A percentile compares a stretch with the other conserved stretches of the same genome.
These are phyloP conservation scores for Tuber microsphaerosporum DNA, from an alignment of 495 filamentous ascomycete species.

Conservation along the genomic window DNA sequence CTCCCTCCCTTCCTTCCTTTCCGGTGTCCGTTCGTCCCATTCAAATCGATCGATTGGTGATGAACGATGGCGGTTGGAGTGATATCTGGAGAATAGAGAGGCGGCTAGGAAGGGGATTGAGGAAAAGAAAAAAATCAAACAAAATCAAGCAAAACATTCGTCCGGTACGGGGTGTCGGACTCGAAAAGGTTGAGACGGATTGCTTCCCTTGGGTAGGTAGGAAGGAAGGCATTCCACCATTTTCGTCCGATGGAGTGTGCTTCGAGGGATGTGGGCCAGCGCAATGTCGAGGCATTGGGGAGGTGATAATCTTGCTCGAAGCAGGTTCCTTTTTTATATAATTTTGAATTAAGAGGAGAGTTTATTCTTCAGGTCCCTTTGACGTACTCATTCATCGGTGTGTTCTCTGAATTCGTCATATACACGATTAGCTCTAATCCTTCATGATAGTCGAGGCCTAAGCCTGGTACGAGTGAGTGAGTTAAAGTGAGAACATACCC, in stretches of 20 bases:
- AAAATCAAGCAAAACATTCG: slow-evolving; percentile 1
- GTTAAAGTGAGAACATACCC: not conserved
- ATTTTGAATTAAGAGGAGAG: slow-evolving; percentile 5
- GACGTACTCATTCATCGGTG: slow-evolving; percentile 5
- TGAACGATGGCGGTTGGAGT: not conserved
- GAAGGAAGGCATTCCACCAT: not conserved
- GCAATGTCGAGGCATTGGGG: not conserved
- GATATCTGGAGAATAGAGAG: not conserved
- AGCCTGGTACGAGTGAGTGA: not conserved
- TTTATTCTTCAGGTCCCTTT: not conserved
- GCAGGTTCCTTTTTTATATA: slow-evolving; percentile 6
- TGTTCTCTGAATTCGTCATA: not conserved
- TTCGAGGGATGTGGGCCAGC: not conserved
- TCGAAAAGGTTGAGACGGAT: not conserved
- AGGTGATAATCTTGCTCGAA: not conserved
- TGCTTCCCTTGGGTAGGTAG: not conserved
- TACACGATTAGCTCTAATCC: not conserved
- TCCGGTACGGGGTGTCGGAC: not conserved
- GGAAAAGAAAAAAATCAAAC: not conserved
- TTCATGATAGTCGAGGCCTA: not conserved
- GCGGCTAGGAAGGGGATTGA: not conserved
- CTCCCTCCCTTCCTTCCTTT: not conserved
- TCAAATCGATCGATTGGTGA: not conserved
- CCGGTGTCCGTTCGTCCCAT: not conserved
- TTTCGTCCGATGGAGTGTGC: not conserved